Percentiles rank a stretch among this genome's conserved stretches.
Conservation (phyloP, 495 filamentous ascomycete species). For the Neurospora cerealis region DNA sequence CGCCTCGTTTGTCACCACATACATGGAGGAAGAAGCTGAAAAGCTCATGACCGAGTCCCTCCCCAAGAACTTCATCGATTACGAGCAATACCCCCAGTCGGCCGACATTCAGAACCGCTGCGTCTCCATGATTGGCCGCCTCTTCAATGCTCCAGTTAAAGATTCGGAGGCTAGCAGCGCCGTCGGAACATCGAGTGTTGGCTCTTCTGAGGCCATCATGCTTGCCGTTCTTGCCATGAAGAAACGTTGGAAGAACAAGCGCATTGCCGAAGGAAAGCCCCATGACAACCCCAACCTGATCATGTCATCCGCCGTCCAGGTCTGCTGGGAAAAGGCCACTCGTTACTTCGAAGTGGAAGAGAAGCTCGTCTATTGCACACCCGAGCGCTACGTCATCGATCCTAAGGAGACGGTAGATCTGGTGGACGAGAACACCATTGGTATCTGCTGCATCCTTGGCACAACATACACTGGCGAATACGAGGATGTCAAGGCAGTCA, state of each 20-base stretch:
- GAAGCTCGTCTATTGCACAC: slow-evolving; percentile 75
- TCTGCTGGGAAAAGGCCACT: slow-evolving; percentile 95
- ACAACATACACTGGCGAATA: slow-evolving; percentile 96
- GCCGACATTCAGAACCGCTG: slow-evolving; percentile 90
- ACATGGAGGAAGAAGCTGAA: slow-evolving; percentile 88
- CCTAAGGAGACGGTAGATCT: slow-evolving; percentile 69
- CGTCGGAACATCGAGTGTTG: slow-evolving; percentile 78
- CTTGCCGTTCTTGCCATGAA: slow-evolving; percentile 87
- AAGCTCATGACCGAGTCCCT: slow-evolving; percentile 83
- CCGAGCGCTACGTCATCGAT: slow-evolving; percentile 76
- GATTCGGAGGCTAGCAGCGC: slow-evolving; percentile 41
- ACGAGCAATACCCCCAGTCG: slow-evolving; percentile 82
- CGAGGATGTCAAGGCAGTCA: slow-evolving; percentile 82
- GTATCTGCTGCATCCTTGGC: slow-evolving; percentile 81
- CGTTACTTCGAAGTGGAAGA: slow-evolving; percentile 91
- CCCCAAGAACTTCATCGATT: slow-evolving; percentile 90
- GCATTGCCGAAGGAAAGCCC: slow-evolving; percentile 67
- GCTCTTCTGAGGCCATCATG: slow-evolving; percentile 86
- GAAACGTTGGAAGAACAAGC: slow-evolving; percentile 83
- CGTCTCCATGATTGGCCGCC: slow-evolving; percentile 84
- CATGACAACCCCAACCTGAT: slow-evolving; percentile 71
- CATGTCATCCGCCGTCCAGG: slow-evolving; percentile 89
- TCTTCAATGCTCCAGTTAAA: slow-evolving; percentile 61
- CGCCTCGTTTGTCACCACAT: slow-evolving; percentile 77
- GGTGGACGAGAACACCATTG: slow-evolving; percentile 94